Conservation (phyloP, 495 filamentous ascomycete genomes). For the Thermothielavioides terrestris region DNA sequence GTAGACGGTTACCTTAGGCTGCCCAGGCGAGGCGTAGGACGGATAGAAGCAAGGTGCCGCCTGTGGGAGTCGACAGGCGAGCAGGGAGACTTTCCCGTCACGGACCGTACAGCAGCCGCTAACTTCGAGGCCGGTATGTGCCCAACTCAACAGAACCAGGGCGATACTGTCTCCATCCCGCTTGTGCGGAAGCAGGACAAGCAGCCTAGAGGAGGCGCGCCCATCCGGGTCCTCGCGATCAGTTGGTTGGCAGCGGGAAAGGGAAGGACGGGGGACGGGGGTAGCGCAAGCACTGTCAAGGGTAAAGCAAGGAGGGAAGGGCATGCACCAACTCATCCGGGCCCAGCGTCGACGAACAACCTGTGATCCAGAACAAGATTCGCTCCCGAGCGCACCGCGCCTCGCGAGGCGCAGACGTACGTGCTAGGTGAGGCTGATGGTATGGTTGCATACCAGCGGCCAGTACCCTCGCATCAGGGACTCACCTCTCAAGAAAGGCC, state of each 20-base stretch:
- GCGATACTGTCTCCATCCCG: not conserved
- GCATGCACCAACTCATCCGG: no score
- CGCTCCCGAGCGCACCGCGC: no score
- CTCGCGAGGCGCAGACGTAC: not conserved
- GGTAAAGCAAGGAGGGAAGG: not conserved
- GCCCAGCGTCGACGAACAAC: no score
- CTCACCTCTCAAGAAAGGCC: no score
- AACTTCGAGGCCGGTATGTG: no score
- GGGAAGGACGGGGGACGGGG: no score
- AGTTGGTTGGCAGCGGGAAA: no score
- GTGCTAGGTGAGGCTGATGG: not conserved
- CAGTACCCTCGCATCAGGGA: not conserved
- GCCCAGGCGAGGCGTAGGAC: not conserved
- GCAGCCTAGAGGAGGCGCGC: not conserved
- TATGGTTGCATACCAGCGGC: not conserved
- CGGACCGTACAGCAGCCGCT: not conserved
- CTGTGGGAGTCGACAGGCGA: not conserved
- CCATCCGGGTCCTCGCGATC: not conserved
- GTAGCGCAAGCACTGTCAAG: no score
- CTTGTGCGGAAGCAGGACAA: no score
- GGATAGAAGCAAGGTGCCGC: not conserved
- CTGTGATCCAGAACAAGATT: not conserved
- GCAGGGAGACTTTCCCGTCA: not conserved
- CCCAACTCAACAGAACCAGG: not conserved
- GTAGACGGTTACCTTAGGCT: no score